A percentile compares a stretch with the other conserved stretches of the same genome.
Evolutionary conservation across 2,329 filamentous ascomycete species (phyloP).

Genomic region (Aotearoamyces nothofagi): DNA sequence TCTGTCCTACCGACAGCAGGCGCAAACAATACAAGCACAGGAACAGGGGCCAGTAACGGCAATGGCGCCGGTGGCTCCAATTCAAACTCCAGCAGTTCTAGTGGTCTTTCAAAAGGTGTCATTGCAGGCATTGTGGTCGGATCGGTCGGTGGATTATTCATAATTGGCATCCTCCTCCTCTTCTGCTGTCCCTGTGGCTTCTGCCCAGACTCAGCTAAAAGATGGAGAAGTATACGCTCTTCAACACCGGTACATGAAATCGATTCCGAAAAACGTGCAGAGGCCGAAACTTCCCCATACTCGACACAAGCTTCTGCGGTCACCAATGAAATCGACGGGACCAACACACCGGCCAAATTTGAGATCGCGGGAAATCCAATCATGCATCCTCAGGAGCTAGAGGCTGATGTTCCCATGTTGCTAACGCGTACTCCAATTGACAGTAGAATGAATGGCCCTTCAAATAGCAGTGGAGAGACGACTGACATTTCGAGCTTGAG

Average conservation of each 20-base stretch:
- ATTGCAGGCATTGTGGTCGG: constrained; percentile 14
- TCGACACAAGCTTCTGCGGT: constrained; percentile 6
- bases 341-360: constrained; percentile 9
- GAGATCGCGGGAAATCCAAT: constrained; percentile 13
- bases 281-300: constrained; percentile 5
- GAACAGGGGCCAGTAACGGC: no score
- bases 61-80: no score
- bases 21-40: constrained; percentile 11
- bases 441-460: background rate
- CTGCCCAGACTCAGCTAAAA: no score
- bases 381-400: constrained; percentile 14
- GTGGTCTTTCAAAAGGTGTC: constrained; percentile 9
- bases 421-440: background rate
- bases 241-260: constrained; percentile 11
- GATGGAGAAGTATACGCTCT: no score
- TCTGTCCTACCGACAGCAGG: constrained; percentile 11
- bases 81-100: constrained; percentile 3
- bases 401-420: constrained; percentile 6
- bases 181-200: constrained; percentile 9
- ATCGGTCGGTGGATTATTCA: constrained; percentile 3
- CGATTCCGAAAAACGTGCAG: constrained; percentile 6
- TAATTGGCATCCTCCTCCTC: constrained; percentile 6
- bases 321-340: constrained; percentile 8
- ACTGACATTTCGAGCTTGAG: constrained; percentile 1
- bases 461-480: background rate